These are phyloP conservation scores for Cladorrhinum sp. DNA, from an alignment of 2,329 filamentous ascomycete species.

Conservation along the genomic window DNA sequence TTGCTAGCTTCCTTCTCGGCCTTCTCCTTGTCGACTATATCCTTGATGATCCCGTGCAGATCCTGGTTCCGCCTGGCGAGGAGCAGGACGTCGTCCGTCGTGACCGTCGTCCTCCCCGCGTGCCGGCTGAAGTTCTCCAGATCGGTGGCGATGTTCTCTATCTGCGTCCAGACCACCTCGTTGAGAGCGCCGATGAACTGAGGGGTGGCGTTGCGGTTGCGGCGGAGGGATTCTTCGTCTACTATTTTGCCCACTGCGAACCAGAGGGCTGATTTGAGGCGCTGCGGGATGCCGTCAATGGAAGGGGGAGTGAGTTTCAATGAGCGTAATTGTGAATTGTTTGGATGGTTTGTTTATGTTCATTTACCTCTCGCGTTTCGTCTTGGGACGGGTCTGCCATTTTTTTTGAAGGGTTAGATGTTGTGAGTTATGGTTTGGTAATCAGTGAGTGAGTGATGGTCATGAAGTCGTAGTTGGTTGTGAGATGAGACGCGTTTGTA, in stretches of 20 bases:
- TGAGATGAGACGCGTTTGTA: neutral
- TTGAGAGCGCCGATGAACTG: slow-evolving; percentile 86
- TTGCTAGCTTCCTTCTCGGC: slow-evolving; percentile 35
- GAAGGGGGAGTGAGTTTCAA: too few species aligned
- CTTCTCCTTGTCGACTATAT: slow-evolving; percentile 61
- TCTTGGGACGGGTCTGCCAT: slow-evolving; percentile 28
- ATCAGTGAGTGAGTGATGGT: neutral
- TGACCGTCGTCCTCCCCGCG: slow-evolving; percentile 75
- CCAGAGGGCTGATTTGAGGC: slow-evolving; percentile 82
- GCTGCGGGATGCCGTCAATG: too few species aligned
- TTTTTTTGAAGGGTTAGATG: slow-evolving; percentile 1
- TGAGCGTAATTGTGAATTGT: too few species aligned
- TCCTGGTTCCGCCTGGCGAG: slow-evolving; percentile 85
- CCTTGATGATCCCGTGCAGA: slow-evolving; percentile 70
- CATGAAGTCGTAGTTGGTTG: neutral
- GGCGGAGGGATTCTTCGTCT: slow-evolving; percentile 72
- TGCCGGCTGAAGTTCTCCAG: slow-evolving; percentile 64
- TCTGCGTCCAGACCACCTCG: slow-evolving; percentile 83
- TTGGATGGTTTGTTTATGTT: too few species aligned
- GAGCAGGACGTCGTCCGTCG: slow-evolving; percentile 82
- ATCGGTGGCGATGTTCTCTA: slow-evolving; percentile 61
- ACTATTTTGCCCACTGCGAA: slow-evolving; percentile 81
- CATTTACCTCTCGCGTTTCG: slow-evolving; percentile 30
- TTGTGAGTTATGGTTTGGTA: neutral
- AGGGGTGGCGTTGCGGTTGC: slow-evolving; percentile 81